These are phyloP conservation scores for Knoxdaviesia capensis DNA, from an alignment of 2,329 filamentous ascomycete species.

Conservation along the genomic window DNA sequence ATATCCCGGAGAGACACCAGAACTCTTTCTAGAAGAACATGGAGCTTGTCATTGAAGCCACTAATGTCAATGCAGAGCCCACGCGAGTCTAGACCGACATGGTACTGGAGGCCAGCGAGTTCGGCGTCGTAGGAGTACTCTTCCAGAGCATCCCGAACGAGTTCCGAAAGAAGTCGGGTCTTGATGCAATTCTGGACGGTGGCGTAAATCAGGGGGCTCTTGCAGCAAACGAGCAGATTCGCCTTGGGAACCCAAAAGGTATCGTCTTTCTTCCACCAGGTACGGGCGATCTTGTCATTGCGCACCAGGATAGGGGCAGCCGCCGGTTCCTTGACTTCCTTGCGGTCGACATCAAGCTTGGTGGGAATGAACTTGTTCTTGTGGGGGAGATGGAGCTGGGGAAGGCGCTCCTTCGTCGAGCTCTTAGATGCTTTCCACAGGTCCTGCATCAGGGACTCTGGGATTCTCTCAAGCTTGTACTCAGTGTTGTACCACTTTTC, in stretches of 20 bases:
- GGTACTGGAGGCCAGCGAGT: slow-evolving; percentile 72
- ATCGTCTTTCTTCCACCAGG: slow-evolving; percentile 98
- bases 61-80: slow-evolving; percentile 63
- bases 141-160: slow-evolving; percentile 73
- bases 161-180: slow-evolving; percentile 58
- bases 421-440: slow-evolving; percentile 43
- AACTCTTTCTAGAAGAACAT: slow-evolving; percentile 78
- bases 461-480: slow-evolving; percentile 66
- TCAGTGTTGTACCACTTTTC: slow-evolving; percentile 98
- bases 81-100: slow-evolving; percentile 48
- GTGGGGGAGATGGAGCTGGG: slow-evolving; percentile 68
- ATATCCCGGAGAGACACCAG: slow-evolving; percentile 67
- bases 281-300: slow-evolving; percentile 59
- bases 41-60: slow-evolving; percentile 93
- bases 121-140: slow-evolving; percentile 96
- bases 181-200: slow-evolving; percentile 65
- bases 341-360: slow-evolving; percentile 86
- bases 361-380: slow-evolving; percentile 93
- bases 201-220: slow-evolving; percentile 59
- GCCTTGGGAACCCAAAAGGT: slow-evolving; percentile 97
- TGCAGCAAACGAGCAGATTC: slow-evolving; percentile 61
- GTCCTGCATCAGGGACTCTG: slow-evolving; percentile 51
- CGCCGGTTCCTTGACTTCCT: slow-evolving; percentile 58
- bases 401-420: slow-evolving; percentile 35
- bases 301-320: slow-evolving; percentile 64